Percentiles rank a stretch among this genome's conserved stretches.
phyloP scores from a whole-genome alignment of 345 rosid genomes.

The Firmiana major region DNA sequence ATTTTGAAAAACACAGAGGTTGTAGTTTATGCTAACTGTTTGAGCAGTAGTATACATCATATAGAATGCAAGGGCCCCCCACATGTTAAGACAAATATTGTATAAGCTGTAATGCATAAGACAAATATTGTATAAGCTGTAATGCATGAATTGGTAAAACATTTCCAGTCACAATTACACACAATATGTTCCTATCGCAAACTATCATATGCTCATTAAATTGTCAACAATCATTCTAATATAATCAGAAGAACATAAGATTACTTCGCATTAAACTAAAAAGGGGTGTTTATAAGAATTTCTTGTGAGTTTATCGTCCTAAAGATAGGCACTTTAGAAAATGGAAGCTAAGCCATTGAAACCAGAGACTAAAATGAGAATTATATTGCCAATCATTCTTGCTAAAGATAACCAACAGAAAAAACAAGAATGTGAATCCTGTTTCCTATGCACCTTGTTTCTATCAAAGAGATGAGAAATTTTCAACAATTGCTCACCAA shows the following conservation, averaged over 20 bases:
- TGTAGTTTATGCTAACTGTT: neutral
- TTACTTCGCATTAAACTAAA: neutral
- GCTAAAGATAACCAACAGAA: neutral
- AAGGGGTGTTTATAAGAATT: neutral
- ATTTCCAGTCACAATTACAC: neutral
- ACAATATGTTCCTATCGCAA: neutral
- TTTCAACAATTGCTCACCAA: neutral
- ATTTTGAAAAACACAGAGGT: neutral
- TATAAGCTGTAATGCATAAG: neutral
- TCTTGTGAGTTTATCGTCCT: neutral
- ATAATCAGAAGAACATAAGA: neutral
- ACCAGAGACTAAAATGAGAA: neutral
- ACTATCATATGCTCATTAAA: neutral
- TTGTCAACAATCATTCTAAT: conserved; percentile 1
- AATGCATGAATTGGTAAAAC: neutral
- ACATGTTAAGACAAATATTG: neutral
- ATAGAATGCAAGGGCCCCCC: neutral
- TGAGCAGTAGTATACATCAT: neutral
- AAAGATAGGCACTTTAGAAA: conserved; percentile 1
- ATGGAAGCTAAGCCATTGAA: neutral
- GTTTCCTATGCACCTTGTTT: neutral
- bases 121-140: conserved; percentile 1
- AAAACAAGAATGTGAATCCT: neutral
- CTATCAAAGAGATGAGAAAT: neutral
- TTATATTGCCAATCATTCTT: neutral